phyloP scores from a whole-genome alignment of 2,329 filamentous ascomycete species.

The Colletotrichum theobromicola region DNA sequence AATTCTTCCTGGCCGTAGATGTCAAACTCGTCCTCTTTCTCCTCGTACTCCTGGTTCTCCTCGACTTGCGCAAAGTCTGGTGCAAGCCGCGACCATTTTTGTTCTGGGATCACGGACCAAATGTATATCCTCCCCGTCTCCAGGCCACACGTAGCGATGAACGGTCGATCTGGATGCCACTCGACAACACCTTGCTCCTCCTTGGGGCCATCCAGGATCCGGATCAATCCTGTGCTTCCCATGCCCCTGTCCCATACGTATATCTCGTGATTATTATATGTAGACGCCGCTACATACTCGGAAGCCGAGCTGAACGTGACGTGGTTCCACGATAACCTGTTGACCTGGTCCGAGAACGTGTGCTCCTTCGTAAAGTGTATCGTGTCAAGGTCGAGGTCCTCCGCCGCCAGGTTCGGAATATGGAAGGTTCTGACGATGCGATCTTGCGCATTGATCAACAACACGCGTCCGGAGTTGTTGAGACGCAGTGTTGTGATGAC shows the following conservation, averaged over 20 bases:
- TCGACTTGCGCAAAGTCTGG: conserved; percentile 98
- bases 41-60: conserved; percentile 96
- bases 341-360: conserved; percentile 98
- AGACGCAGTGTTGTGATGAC: conserved; percentile 89
- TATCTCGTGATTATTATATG: conserved; percentile 97
- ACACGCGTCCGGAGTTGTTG: conserved; percentile 81
- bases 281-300: conserved; percentile 95
- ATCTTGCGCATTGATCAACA: conserved; percentile 93
- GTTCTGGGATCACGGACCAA: conserved; percentile 93
- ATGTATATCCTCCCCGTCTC: conserved; percentile 94
- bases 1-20: conserved; percentile 96
- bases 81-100: conserved; percentile 95
- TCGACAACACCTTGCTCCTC: conserved; percentile 97
- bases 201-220: conserved; percentile 95
- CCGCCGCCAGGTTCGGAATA: conserved; percentile 75
- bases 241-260: conserved; percentile 97
- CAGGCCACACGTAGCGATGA: conserved; percentile 89
- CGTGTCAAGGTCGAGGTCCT: conserved; percentile 79
- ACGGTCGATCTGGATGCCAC: conserved; percentile 89
- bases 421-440: conserved; percentile 93
- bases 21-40: conserved; percentile 96
- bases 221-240: conserved; percentile 78
- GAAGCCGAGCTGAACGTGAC: conserved; percentile 93
- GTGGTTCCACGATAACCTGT: conserved; percentile 94
- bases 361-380: conserved; percentile 93